Evolutionary conservation across 345 rosid species (phyloP).

Genomic region (Stellera chamaejasme): DNA sequence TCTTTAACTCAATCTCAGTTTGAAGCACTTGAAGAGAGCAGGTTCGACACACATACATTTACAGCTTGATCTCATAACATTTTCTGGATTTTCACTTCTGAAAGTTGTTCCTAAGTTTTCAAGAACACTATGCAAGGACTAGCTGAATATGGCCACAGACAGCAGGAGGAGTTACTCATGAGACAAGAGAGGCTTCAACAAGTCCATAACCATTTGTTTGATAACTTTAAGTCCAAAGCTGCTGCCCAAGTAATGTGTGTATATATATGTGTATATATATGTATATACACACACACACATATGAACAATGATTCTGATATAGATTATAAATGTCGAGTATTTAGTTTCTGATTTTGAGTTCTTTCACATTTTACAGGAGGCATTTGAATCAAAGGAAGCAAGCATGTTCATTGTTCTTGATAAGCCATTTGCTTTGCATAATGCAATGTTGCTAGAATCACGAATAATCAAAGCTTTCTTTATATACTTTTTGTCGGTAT

Average conservation of each 20-base stretch:
- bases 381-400: slow-evolving; percentile 76
- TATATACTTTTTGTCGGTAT: slow-evolving; percentile 43
- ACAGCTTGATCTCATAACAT: too few species aligned
- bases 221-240: slow-evolving; percentile 60
- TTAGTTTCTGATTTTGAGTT: background rate
- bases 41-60: slow-evolving; percentile 22
- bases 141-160: slow-evolving; percentile 51
- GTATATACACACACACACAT: too few species aligned
- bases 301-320: too few species aligned
- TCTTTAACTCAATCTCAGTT: too few species aligned
- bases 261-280: too few species aligned
- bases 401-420: slow-evolving; percentile 74
- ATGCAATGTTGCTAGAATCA: slow-evolving; percentile 74
- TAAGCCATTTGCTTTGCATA: slow-evolving; percentile 69
- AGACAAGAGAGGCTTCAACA: slow-evolving; percentile 59
- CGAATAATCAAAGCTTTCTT: slow-evolving; percentile 69
- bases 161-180: slow-evolving; percentile 59
- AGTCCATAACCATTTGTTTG: slow-evolving; percentile 58
- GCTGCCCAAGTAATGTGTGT: slow-evolving; percentile 56
- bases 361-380: slow-evolving; percentile 38
- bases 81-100: too few species aligned
- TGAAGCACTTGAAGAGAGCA: slow-evolving; percentile 75
- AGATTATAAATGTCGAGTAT: background rate
- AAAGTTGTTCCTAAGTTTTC: slow-evolving; percentile 5
- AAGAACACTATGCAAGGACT: slow-evolving; percentile 49